These are phyloP conservation scores for Blastobotrys illinoisensis DNA, from an alignment of 1,139 yeast genomes.

Conservation along the genomic window DNA sequence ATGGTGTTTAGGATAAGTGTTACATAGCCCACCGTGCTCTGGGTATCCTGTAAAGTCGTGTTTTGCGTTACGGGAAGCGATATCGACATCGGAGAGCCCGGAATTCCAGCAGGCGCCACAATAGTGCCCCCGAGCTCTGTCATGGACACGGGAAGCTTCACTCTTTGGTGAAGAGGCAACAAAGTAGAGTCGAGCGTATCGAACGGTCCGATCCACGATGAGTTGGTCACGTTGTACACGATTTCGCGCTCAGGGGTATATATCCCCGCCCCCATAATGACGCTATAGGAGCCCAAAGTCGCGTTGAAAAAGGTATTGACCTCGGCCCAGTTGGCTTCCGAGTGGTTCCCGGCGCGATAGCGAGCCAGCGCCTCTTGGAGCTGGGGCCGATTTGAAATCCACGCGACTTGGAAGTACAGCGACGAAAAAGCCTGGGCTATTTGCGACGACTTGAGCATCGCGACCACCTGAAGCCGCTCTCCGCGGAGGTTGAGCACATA, in stretches of 20 bases:
- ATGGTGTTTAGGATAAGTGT: constrained; percentile 60
- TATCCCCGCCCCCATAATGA: constrained; percentile 59
- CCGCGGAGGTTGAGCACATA: constrained; percentile 59
- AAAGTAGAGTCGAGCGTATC: constrained; percentile 30
- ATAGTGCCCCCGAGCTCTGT: constrained; percentile 23
- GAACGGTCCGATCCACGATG: constrained; percentile 15
- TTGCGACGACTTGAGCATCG: constrained; percentile 77
- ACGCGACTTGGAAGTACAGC: constrained; percentile 63
- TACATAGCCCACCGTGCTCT: constrained; percentile 65
- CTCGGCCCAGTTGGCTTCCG: constrained; percentile 43
- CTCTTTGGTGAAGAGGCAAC: constrained; percentile 45
- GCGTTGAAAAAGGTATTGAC: constrained; percentile 54
- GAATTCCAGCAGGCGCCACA: constrained; percentile 29
- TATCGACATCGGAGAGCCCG: constrained; percentile 44
- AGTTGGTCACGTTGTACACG: constrained; percentile 37
- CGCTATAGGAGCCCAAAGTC: constrained; percentile 29
- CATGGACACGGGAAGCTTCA: constrained; percentile 2
- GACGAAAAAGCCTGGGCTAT: constrained; percentile 60
- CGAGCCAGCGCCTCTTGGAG: constrained; percentile 55
- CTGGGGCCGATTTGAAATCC: constrained; percentile 59
- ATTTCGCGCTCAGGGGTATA: constrained; percentile 49
- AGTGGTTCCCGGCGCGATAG: constrained; percentile 68
- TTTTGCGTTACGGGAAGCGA: constrained; percentile 70
- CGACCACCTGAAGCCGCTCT: constrained; percentile 68
- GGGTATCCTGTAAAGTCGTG: constrained; percentile 58